phyloP scores from a whole-genome alignment of 225 moss, liverwort and hornwort species.

The Antitrichia curtipendula region DNA sequence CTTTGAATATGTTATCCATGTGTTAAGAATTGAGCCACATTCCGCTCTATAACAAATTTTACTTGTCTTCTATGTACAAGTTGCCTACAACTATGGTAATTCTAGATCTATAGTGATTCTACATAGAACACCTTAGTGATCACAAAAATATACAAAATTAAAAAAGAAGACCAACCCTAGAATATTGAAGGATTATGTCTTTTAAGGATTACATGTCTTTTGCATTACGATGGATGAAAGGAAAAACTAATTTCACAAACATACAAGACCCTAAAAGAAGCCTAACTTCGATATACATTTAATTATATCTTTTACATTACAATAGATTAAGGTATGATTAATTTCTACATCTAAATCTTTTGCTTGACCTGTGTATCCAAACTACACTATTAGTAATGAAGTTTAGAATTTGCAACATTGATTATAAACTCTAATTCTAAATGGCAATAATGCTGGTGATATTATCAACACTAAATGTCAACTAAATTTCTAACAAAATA shows the following conservation, averaged over 20 bases:
- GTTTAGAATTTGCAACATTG: background rate
- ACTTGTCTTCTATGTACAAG: accelerated
- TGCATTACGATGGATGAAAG: background rate
- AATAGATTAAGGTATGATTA: background rate
- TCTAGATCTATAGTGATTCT: too few relatives aligned
- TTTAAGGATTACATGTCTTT: background rate
- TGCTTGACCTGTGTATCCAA: accelerated
- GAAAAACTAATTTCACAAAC: background rate
- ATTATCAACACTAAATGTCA: background rate
- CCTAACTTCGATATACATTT: background rate
- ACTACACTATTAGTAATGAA: background rate
- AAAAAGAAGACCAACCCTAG: too few relatives aligned
- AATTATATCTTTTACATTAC: background rate
- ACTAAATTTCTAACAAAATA: too few relatives aligned
- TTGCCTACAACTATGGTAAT: too few relatives aligned
- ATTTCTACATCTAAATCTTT: background rate
- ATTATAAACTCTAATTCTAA: background rate
- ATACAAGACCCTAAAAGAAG: background rate
- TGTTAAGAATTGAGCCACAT: accelerated
- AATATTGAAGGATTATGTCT: too few relatives aligned
- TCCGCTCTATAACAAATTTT: background rate
- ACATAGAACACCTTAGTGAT: too few relatives aligned
- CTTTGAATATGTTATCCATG: background rate
- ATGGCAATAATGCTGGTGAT: accelerated
- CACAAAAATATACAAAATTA: too few relatives aligned